Evolutionary conservation across 2,329 filamentous ascomycete genomes (phyloP).

Genomic region (Lachnellula arida): DNA sequence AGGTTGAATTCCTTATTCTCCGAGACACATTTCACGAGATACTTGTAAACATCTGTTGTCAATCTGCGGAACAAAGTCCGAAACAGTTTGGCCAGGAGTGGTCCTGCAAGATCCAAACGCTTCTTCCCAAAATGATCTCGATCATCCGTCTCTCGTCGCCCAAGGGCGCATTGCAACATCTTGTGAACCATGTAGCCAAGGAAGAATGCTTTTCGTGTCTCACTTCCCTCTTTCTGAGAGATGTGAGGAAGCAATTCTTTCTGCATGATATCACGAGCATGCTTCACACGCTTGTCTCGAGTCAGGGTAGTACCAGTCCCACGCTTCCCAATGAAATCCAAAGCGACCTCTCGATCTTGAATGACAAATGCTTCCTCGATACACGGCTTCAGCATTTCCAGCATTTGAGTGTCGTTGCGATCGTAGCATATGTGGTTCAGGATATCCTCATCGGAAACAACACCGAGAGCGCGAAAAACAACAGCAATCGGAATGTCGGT

Average conservation of each 20-base stretch:
- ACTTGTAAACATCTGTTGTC: slow-evolving; percentile 84
- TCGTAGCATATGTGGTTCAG: slow-evolving; percentile 97
- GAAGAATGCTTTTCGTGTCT: slow-evolving; percentile 96
- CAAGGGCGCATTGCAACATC: slow-evolving; percentile 86
- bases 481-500: slow-evolving; percentile 89
- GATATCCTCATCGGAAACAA: slow-evolving; percentile 97
- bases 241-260: slow-evolving; percentile 97
- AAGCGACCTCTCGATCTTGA: slow-evolving; percentile 87
- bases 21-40: slow-evolving; percentile 90
- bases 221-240: slow-evolving; percentile 88
- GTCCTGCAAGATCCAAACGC: slow-evolving; percentile 89
- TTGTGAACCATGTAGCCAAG: slow-evolving; percentile 98
- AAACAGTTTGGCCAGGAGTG: slow-evolving; percentile 93
- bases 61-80: slow-evolving; percentile 86
- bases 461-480: slow-evolving; percentile 90
- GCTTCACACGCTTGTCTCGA: slow-evolving; percentile 82
- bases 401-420: slow-evolving; percentile 89
- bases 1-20: slow-evolving; percentile 84
- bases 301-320: slow-evolving; percentile 71
- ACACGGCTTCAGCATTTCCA: slow-evolving; percentile 95
- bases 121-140: slow-evolving; percentile 99
- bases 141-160: slow-evolving; percentile 89
- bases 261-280: slow-evolving; percentile 90
- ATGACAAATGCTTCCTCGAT: slow-evolving; percentile 96
- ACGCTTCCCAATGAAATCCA: slow-evolving; percentile 94